These are phyloP conservation scores for Candida patagonica DNA, from an alignment of 805 yeast genomes.

Conservation along the genomic window DNA sequence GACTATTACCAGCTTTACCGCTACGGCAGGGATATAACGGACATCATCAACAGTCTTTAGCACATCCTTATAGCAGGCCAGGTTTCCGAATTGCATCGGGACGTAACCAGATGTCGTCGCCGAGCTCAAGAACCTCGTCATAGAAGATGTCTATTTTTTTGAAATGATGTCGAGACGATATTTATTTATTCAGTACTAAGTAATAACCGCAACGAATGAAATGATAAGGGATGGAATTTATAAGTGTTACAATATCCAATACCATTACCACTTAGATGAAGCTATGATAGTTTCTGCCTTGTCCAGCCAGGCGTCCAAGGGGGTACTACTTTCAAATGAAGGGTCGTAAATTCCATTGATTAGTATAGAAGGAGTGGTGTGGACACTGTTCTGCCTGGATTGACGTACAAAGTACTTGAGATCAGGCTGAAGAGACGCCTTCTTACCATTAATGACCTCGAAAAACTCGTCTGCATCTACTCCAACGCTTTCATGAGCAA, in stretches of 20 bases:
- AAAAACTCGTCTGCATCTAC: constrained; percentile 32
- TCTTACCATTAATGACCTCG: constrained; percentile 37
- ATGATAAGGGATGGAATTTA: too few species aligned
- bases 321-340: constrained; percentile 53
- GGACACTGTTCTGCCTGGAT: constrained; percentile 69
- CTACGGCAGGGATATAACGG: background rate
- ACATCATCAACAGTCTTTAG: background rate
- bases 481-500: constrained; percentile 35
- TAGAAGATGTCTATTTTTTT: too few species aligned
- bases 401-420: constrained; percentile 65
- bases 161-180: too few species aligned
- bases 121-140: too few species aligned
- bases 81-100: too few species aligned
- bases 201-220: too few species aligned
- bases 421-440: constrained; percentile 52
- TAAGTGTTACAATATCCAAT: too few species aligned
- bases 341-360: constrained; percentile 57
- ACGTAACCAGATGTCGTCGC: too few species aligned
- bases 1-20: constrained; percentile 2
- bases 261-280: too few species aligned
- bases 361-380: constrained; percentile 74
- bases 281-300: too few species aligned
- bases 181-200: too few species aligned
- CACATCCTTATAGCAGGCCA: background rate
- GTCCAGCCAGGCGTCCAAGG: constrained; percentile 36